These are phyloP conservation scores for Tanacetum coccineum DNA, from an alignment of 129 eudicot genomes.

Conservation along the genomic window DNA sequence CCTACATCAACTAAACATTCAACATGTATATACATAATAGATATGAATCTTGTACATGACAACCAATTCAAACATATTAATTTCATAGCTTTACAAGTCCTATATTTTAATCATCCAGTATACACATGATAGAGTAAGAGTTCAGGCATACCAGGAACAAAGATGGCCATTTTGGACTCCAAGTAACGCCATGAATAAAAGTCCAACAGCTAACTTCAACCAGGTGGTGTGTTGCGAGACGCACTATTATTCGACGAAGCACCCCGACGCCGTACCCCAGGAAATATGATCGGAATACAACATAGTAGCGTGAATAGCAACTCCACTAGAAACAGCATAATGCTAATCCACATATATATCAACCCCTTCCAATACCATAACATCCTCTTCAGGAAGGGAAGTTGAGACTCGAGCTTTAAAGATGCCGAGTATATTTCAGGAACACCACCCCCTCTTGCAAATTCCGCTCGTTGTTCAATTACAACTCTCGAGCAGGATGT, in stretches of 20 bases:
- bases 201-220: slow-evolving; percentile 29
- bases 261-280: slow-evolving; percentile 35
- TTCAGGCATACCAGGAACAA: slow-evolving; percentile 18
- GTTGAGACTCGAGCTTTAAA: slow-evolving; percentile 60
- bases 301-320: slow-evolving; percentile 58
- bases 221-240: slow-evolving; percentile 12
- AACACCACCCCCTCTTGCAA: slow-evolving; percentile 58
- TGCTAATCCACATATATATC: slow-evolving; percentile 61
- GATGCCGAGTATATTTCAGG: slow-evolving; percentile 80
- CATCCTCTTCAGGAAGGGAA: slow-evolving; percentile 64
- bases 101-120: slow-evolving; percentile 14
- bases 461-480: slow-evolving; percentile 83
- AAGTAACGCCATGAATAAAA: not conserved
- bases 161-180: slow-evolving; percentile 4
- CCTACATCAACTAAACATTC: not conserved
- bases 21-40: not conserved
- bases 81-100: not conserved
- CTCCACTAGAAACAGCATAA: slow-evolving; percentile 55
- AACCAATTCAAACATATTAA: not conserved
- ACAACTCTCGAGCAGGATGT: slow-evolving; percentile 61
- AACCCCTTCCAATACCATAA: slow-evolving; percentile 80
- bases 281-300: slow-evolving; percentile 60
- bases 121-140: slow-evolving; percentile 2
- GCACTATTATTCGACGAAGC: slow-evolving; percentile 19
- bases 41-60: not conserved